These are phyloP conservation scores for Seiridium unicorne DNA, from an alignment of 2,329 filamentous ascomycete species.

Conservation along the genomic window DNA sequence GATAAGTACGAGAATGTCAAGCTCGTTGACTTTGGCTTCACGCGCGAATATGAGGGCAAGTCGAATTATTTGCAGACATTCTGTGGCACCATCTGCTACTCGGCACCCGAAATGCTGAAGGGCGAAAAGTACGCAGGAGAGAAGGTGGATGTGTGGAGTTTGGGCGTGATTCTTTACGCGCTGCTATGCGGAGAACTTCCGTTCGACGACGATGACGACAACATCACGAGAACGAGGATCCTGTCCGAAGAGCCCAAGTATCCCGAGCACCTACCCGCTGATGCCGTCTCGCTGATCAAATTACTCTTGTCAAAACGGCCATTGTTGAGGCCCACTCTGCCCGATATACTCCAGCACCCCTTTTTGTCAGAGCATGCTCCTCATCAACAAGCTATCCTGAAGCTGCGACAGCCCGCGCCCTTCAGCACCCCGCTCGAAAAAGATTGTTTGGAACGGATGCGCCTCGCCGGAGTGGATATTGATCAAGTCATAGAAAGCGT, in stretches of 20 bases:
- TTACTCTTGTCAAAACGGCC: slow-evolving; percentile 87
- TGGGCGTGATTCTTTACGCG: slow-evolving; percentile 83
- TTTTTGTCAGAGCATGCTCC: slow-evolving; percentile 87
- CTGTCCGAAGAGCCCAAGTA: slow-evolving; percentile 82
- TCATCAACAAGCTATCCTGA: slow-evolving; percentile 85
- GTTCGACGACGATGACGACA: slow-evolving; percentile 95
- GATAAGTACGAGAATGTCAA: slow-evolving; percentile 98
- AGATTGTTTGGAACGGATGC: slow-evolving; percentile 88
- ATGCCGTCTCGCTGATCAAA: slow-evolving; percentile 75
- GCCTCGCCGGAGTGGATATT: slow-evolving; percentile 88
- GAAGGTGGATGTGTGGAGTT: slow-evolving; percentile 95
- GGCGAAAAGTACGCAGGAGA: slow-evolving; percentile 97
- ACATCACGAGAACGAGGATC: slow-evolving; percentile 80
- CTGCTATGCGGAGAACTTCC: slow-evolving; percentile 82
- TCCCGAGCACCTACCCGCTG: slow-evolving; percentile 74
- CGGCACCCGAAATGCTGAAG: slow-evolving; percentile 96
- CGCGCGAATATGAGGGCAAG: slow-evolving; percentile 93
- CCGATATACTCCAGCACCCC: slow-evolving; percentile 83
- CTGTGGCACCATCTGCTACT: slow-evolving; percentile 97
- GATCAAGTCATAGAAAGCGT: slow-evolving; percentile 95
- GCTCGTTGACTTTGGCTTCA: slow-evolving; percentile 96
- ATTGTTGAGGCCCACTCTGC: slow-evolving; percentile 74
- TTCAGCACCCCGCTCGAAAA: slow-evolving; percentile 88
- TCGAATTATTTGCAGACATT: slow-evolving; percentile 95
- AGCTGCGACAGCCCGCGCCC: slow-evolving; percentile 73